Conservation (phyloP, 108 stramenopile genomes). For the Discostella stelligeroides region DNA sequence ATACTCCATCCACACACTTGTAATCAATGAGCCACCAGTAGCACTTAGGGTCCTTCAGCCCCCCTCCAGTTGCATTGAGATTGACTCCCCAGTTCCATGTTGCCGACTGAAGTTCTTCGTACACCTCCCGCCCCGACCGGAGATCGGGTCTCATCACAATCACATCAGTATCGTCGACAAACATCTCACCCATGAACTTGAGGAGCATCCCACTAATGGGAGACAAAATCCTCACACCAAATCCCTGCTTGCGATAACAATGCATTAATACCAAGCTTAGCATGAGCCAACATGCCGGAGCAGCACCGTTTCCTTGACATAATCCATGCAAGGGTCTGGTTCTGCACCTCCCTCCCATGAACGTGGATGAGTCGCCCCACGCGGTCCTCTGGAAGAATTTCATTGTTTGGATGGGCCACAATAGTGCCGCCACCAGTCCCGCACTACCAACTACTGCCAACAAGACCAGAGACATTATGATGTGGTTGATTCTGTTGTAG, state of each 20-base stretch:
- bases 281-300: no score
- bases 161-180: no score
- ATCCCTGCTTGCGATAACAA: neutral
- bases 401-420: neutral
- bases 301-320: slow-evolving; percentile 6
- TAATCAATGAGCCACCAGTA: no score
- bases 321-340: neutral
- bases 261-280: slow-evolving; percentile 1
- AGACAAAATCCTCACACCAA: neutral
- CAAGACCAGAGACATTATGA: neutral
- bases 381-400: slow-evolving; percentile 9
- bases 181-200: no score
- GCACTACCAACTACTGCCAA: neutral
- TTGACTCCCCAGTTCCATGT: no score
- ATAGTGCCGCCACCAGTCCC: neutral
- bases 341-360: slow-evolving; percentile 3
- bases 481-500: slow-evolving; percentile 8
- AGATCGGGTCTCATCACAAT: no score
- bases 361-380: slow-evolving; percentile 4
- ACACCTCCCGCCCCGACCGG: no score
- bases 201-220: no score
- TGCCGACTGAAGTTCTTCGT: no score
- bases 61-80: no score
- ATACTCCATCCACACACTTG: no score
- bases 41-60: no score